Conservation (phyloP, 192 early-diverging fungal genomes). For the Dissophora globulifera region DNA sequence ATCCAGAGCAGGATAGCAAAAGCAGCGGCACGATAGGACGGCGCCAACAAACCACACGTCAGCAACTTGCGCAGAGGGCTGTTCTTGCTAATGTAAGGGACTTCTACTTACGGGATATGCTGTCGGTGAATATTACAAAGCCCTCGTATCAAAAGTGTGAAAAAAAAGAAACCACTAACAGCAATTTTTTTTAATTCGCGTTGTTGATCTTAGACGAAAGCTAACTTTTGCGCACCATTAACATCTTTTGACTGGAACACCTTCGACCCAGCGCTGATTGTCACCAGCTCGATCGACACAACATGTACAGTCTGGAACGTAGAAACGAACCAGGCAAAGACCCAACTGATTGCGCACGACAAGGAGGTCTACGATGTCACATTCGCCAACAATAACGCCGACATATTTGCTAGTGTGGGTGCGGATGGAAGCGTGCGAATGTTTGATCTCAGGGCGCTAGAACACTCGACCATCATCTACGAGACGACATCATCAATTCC, state of each 20-base stretch:
- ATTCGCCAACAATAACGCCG: slow-evolving; percentile 82
- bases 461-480: slow-evolving; percentile 98
- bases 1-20: slow-evolving; percentile 41
- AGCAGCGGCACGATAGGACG: slow-evolving; percentile 55
- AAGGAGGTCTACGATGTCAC: slow-evolving; percentile 98
- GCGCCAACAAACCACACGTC: slow-evolving; percentile 31
- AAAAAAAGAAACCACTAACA: not conserved
- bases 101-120: not conserved
- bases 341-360: slow-evolving; percentile 99
- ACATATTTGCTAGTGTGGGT: slow-evolving; percentile 98
- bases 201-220: slow-evolving; percentile 57
- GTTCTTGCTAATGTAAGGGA: slow-evolving; percentile 70
- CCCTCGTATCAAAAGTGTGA: no score
- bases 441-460: slow-evolving; percentile 96
- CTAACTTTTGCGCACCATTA: slow-evolving; percentile 88
- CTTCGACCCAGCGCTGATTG: slow-evolving; percentile 81
- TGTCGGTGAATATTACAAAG: not conserved
- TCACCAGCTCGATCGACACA: slow-evolving; percentile 96
- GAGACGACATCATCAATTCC: slow-evolving; percentile 73
- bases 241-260: slow-evolving; percentile 99
- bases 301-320: slow-evolving; percentile 99
- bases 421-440: slow-evolving; percentile 96
- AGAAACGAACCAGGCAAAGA: slow-evolving; percentile 95
- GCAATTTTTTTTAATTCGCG: not conserved
- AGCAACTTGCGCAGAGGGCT: slow-evolving; percentile 58